Evolutionary conservation across 1,284 basidiomycete species (phyloP).

Genomic region (Malassezia arunalokei): DNA sequence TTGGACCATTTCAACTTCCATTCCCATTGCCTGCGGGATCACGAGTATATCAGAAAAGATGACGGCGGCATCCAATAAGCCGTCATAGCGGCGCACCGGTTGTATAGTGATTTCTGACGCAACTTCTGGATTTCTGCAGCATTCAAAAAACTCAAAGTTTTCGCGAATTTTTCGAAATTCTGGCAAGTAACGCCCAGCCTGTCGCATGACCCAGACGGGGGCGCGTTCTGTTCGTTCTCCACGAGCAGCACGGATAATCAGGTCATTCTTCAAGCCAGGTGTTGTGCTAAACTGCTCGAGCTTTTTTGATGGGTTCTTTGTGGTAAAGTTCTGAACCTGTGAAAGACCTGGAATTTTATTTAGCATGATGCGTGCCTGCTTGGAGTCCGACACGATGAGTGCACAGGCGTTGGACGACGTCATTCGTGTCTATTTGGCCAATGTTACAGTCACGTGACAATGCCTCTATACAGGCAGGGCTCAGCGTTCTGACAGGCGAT

Average conservation of each 20-base stretch:
- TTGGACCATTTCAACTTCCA: conserved; percentile 43
- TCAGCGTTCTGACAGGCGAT: too few species aligned
- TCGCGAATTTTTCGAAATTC: conserved; percentile 44
- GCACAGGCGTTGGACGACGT: too few species aligned
- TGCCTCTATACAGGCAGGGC: too few species aligned
- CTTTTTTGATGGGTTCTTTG: conserved; percentile 7
- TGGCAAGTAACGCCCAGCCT: conserved; percentile 88
- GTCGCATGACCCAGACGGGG: conserved; percentile 98
- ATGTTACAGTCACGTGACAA: too few species aligned
- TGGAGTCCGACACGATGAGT: too few species aligned
- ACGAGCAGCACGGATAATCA: conserved; percentile 73
- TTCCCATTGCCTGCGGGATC: conserved; percentile 45
- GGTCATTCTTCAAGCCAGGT: conserved; percentile 64
- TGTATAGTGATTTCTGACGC: conserved; percentile 45
- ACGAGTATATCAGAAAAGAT: conserved; percentile 46
- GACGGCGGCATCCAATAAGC: conserved; percentile 43
- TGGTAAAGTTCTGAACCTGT: conserved; percentile 30
- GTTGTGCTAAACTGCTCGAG: conserved; percentile 20
- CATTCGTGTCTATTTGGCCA: too few species aligned
- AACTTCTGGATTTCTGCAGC: conserved; percentile 40
- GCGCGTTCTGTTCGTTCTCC: conserved; percentile 79
- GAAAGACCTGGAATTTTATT: conserved; percentile 32
- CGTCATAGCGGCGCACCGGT: conserved; percentile 41
- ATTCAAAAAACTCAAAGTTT: conserved; percentile 44
- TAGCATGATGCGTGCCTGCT: not conserved